Base-by-base conservation (phyloP, 139 green algal genomes). In the Spirogloea muscicola region DNA sequence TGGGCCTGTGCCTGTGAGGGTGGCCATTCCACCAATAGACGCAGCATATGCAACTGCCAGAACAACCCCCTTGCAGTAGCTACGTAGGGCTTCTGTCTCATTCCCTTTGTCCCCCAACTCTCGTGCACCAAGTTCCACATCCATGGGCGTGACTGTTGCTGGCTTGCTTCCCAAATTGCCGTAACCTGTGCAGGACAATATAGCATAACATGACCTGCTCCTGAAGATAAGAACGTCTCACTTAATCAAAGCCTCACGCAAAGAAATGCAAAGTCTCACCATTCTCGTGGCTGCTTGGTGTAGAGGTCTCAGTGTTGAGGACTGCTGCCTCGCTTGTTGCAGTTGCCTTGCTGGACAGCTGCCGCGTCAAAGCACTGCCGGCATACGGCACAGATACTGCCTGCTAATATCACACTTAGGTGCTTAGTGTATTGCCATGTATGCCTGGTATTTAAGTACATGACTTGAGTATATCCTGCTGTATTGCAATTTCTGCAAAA, bases 21-120 rank as follows among this genome's bases (percentile, higher is more conserved):
- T 77, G 5, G 69, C 69, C 44, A 77, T 77, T 21, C 69, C 69
- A 2, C 69, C 69, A 31, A 77, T 77, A n/a, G 27, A 58, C 16
- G 58, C n/a, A 4, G 57, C 27, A 36, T 52, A 77, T 3, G 69
- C 69, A 72, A 77, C 57, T 5, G 69, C 52, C 16, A 77, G 33
- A 3, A 77, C 69, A 31, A 77, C 69, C 5, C 59, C 59, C 43
- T 38, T 34, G 27, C 59, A 55, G 27, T 51, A 68, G n/a, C 43
- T 33, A 6, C 46, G 59, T 51, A 68, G 10, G 10, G 13, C 13
- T 13, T 10, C 43, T 13, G 10, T 13, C 43, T 51, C 43, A 10
- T 51, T 51, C 43, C 43, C 43, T 13, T 25, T 51, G 43, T 10
- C 43, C 43, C 10, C 43, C 43, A 25, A 10, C 43, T 51, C 43